Base-by-base conservation (phyloP, 331 rosid species). In the Rosa hybrid region DNA sequence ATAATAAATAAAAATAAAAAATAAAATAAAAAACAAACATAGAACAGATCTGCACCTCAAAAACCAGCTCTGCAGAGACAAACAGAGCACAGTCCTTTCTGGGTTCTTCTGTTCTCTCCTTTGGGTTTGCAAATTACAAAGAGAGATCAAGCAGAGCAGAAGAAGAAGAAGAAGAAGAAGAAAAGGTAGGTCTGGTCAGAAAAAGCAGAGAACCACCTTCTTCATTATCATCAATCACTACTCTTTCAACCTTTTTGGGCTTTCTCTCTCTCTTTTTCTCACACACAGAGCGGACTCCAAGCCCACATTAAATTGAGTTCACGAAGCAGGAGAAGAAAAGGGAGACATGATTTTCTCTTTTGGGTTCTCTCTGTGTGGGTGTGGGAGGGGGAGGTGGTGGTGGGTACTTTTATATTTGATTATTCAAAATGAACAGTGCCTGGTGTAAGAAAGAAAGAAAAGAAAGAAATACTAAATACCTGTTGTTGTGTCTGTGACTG, bases 221-320 rank as follows among this genome's bases (percentile, higher is more conserved):
- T 76, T 42, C 77, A 23, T 67, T 76, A 59, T 62, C 85, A 49
- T 42, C 71, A 73, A 49, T 48, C 76, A 68, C 57, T 81, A 67
- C 76, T 76, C 74, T 44, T 75, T 77, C 46, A 0, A 38, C 71
- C 74, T 72, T 80, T 57, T 60, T 49, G 77, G 81, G 56, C 72
- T 75, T 50, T 72, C 27, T 80, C 81, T 72, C 81, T 72, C 78
- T 67, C 57, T 73, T 74, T 6, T 86, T 34, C 25, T 39, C 6
- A 39, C 48, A 20, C 30, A 41, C 4, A 10, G 13, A 70, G 1
- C 94, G 95, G 95, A 92, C 92, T 78, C 86, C 86, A 93, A 90
- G 79, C 63, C 77, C 83, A 78, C 83, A 78, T 93, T 91, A 82
- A 91, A 90, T 87, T 72, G 81, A 74, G 87, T 87, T 93, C 84